A percentile compares a stretch with the other conserved stretches of the same genome.
phyloP scores from a whole-genome alignment of 2,329 filamentous ascomycete species.

The Stachybotrys echinatus region DNA sequence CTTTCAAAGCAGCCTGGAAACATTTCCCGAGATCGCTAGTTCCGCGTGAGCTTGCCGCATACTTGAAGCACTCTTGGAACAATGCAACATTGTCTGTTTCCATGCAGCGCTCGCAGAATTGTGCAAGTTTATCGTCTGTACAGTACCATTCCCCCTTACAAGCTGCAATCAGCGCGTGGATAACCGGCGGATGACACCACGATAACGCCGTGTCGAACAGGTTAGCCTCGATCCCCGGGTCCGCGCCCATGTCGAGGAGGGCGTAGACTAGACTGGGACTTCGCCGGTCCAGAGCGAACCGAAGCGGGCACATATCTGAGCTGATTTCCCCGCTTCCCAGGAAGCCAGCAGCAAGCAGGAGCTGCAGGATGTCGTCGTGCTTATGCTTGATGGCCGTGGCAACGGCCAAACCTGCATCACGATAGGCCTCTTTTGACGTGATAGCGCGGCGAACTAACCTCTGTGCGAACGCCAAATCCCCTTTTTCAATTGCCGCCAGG shows the following conservation, averaged over 20 bases:
- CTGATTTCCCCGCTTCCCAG: background rate
- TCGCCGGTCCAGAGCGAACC: background rate
- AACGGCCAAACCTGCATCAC: background rate
- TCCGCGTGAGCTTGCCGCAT: background rate
- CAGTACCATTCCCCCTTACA: background rate
- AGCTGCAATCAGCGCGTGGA: background rate
- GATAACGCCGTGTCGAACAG: too few relatives aligned
- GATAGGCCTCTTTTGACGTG: background rate
- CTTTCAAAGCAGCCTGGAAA: background rate
- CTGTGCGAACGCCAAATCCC: background rate
- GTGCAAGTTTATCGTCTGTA: background rate
- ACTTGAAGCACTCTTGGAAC: background rate
- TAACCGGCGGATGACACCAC: background rate
- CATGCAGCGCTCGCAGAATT: background rate
- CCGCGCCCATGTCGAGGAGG: too few relatives aligned
- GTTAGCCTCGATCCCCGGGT: too few relatives aligned
- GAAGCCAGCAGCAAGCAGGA: background rate
- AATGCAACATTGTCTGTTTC: background rate
- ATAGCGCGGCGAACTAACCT: background rate
- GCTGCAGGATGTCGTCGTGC: background rate
- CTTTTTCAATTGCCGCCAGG: background rate
- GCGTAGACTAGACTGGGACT: background rate
- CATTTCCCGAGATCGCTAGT: background rate
- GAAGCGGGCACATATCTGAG: background rate
- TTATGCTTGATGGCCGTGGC: background rate